These are phyloP conservation scores for Pichia terricola DNA, from an alignment of 1,139 yeast genomes.

Conservation along the genomic window DNA sequence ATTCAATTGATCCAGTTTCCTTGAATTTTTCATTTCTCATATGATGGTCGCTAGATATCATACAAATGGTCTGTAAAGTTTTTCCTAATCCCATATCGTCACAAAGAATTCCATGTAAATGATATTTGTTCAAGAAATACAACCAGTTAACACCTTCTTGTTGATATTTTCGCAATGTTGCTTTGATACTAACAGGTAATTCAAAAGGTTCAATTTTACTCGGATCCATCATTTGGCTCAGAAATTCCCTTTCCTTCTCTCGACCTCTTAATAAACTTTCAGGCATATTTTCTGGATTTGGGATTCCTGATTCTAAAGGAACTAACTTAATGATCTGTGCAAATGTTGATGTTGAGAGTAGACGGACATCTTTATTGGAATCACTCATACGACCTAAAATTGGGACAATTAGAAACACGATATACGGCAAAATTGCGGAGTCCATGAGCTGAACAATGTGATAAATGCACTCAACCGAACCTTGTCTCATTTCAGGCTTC, in stretches of 20 bases:
- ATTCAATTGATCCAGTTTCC: conserved; percentile 56
- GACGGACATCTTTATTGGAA: conserved; percentile 79
- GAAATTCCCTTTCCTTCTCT: conserved; percentile 88
- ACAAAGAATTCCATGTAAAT: conserved; percentile 91
- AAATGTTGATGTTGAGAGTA: conserved; percentile 89
- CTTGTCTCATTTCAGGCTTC: conserved; percentile 74
- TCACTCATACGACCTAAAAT: conserved; percentile 98
- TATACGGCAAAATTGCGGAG: conserved; percentile 80
- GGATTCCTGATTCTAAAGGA: conserved; percentile 95
- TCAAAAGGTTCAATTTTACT: conserved; percentile 80
- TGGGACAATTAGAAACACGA: conserved; percentile 91
- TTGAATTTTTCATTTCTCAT: conserved; percentile 62
- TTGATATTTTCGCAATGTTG: conserved; percentile 89
- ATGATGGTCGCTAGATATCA: conserved; percentile 92
- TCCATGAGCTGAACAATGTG: conserved; percentile 86
- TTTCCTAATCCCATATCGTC: conserved; percentile 99
- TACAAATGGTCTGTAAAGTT: conserved; percentile 93
- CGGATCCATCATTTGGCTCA: conserved; percentile 98
- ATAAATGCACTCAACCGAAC: conserved; percentile 86
- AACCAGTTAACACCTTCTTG: conserved; percentile 99
- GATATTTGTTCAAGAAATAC: conserved; percentile 89
- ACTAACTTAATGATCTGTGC: conserved; percentile 93
- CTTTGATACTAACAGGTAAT: conserved; percentile 85
- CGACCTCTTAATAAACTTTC: conserved; percentile 75
- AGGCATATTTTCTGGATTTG: conserved; percentile 93